Conservation (phyloP, 768 basidiomycete genomes). For the Collybiopsis luxurians region DNA sequence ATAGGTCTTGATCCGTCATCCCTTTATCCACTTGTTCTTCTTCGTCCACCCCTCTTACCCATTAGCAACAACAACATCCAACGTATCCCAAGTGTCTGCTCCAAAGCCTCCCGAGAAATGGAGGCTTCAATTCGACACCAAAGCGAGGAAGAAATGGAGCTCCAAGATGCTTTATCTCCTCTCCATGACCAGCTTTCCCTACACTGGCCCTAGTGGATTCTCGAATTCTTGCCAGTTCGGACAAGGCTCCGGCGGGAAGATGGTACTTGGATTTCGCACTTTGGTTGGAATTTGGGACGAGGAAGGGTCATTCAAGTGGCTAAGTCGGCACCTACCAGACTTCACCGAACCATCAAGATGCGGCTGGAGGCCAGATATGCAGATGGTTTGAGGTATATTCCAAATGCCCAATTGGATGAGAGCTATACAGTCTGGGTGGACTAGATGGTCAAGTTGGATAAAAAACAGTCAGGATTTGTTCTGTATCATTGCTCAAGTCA, state of each 20-base stretch:
- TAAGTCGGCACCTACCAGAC: conserved; percentile 28
- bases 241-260: conserved; percentile 37
- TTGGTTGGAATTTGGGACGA: conserved; percentile 36
- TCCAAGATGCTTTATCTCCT: conserved; percentile 48
- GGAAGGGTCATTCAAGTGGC: conserved; percentile 41
- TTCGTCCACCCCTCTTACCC: conserved; percentile 37
- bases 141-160: conserved; percentile 60
- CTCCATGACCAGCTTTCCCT: conserved; percentile 58
- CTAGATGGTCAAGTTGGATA: too few species aligned
- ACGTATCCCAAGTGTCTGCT: conserved; percentile 10
- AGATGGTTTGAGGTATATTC: conserved; percentile 29
- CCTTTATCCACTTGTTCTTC: conserved; percentile 42
- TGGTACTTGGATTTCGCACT: conserved; percentile 33
- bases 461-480: too few species aligned
- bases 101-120: conserved; percentile 13
- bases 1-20: conserved; percentile 45
- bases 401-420: conserved; percentile 34
- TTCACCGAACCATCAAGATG: conserved; percentile 46
- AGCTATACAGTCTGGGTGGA: conserved; percentile 37
- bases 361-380: conserved; percentile 38
- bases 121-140: conserved; percentile 19
- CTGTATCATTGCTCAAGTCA: too few species aligned
- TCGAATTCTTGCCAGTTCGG: conserved; percentile 49
- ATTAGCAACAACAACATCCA: conserved; percentile 22
- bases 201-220: conserved; percentile 57